phyloP scores from a whole-genome alignment of 352 stramenopile species.

The Phytophthora nicotianae region DNA sequence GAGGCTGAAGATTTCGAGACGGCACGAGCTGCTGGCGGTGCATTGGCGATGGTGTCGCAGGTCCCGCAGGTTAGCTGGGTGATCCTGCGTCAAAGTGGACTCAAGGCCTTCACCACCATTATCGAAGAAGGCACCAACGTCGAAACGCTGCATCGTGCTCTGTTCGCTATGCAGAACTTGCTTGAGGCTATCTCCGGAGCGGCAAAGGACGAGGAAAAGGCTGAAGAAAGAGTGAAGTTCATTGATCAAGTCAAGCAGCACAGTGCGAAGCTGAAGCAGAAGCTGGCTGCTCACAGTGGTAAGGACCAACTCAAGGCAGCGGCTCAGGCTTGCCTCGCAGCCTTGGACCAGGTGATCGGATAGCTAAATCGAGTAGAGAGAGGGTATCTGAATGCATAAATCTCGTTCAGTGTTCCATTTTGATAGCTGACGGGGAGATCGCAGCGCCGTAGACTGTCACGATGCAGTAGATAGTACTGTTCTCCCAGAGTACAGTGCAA shows the following conservation, averaged over 20 bases:
- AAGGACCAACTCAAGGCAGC: slow-evolving; percentile 45
- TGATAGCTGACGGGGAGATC: slow-evolving; percentile 80
- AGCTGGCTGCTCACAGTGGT: slow-evolving; percentile 37
- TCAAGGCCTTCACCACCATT: slow-evolving; percentile 65
- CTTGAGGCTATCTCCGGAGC: slow-evolving; percentile 45
- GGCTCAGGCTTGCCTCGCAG: slow-evolving; percentile 51
- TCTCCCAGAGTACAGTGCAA: slow-evolving; percentile 87
- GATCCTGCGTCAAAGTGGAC: slow-evolving; percentile 66
- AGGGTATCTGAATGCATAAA: slow-evolving; percentile 21
- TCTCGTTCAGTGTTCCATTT: slow-evolving; percentile 64
- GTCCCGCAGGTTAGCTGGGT: slow-evolving; percentile 76
- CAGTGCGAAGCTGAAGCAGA: slow-evolving; percentile 37
- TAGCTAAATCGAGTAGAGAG: slow-evolving; percentile 18
- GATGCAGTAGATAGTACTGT: slow-evolving; percentile 86
- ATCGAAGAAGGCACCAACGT: slow-evolving; percentile 56
- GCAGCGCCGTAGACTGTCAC: slow-evolving; percentile 82
- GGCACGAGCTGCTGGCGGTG: slow-evolving; percentile 90
- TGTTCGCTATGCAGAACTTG: slow-evolving; percentile 84
- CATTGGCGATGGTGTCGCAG: slow-evolving; percentile 94
- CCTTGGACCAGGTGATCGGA: slow-evolving; percentile 35
- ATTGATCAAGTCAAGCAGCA: slow-evolving; percentile 44
- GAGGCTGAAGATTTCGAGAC: slow-evolving; percentile 93
- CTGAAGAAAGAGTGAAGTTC: slow-evolving; percentile 51
- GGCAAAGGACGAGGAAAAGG: slow-evolving; percentile 52
- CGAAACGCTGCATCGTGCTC: slow-evolving; percentile 73